Evolutionary conservation across 1,284 basidiomycete species (phyloP).

Genomic region (Austroboletus novae-zelandiae): DNA sequence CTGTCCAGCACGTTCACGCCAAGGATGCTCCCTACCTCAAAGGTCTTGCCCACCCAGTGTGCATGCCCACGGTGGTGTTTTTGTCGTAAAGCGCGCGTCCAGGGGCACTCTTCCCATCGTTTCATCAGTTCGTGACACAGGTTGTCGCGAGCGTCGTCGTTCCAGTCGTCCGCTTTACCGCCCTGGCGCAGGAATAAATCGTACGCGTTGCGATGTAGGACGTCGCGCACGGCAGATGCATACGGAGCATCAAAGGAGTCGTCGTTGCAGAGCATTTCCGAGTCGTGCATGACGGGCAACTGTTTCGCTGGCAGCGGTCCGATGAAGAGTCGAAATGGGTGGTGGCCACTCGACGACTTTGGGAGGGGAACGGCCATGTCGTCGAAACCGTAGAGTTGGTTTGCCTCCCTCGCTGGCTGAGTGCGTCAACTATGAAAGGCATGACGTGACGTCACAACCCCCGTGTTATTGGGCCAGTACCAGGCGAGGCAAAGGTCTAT

Average conservation of each 20-base stretch:
- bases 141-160: slow-evolving; percentile 48
- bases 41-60: slow-evolving; percentile 70
- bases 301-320: slow-evolving; percentile 65
- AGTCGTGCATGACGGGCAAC: slow-evolving; percentile 29
- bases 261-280: slow-evolving; percentile 22
- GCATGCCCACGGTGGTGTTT: slow-evolving; percentile 30
- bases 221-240: slow-evolving; percentile 29
- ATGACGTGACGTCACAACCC: slow-evolving; percentile 24
- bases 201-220: slow-evolving; percentile 56
- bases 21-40: slow-evolving; percentile 61
- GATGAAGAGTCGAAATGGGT: slow-evolving; percentile 48
- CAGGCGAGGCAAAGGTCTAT: neutral
- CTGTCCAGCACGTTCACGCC: slow-evolving; percentile 31
- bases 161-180: slow-evolving; percentile 65
- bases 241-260: slow-evolving; percentile 36
- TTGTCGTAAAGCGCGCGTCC: slow-evolving; percentile 50
- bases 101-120: slow-evolving; percentile 66
- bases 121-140: slow-evolving; percentile 54
- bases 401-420: neutral
- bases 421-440: neutral
- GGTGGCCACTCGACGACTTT: slow-evolving; percentile 5
- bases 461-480: neutral
- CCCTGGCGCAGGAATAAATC: slow-evolving; percentile 62
- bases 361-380: neutral
- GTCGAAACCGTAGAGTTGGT: neutral